Conservation (phyloP, 192 early-diverging fungal genomes). For the Tieghemiomyces parasiticus region DNA sequence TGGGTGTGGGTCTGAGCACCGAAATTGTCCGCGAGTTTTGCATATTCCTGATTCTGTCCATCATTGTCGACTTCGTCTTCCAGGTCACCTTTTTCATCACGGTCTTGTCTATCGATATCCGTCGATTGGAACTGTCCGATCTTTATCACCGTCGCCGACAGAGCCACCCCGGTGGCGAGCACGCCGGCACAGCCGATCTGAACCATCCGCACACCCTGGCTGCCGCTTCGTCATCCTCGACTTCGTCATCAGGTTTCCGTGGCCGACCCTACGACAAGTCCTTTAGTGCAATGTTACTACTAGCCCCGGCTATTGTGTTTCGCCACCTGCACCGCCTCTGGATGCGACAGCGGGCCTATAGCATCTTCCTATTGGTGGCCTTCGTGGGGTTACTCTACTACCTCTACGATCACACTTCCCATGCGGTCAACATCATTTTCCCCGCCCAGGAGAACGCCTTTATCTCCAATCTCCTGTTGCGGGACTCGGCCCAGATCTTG, state of each 20-base stretch:
- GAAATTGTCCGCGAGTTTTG: slow-evolving; percentile 62
- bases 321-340: slow-evolving; percentile 4
- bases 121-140: slow-evolving; percentile 40
- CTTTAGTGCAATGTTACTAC: neutral
- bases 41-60: slow-evolving; percentile 41
- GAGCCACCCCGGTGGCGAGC: too few species aligned
- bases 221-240: too few species aligned
- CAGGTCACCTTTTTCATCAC: slow-evolving; percentile 69
- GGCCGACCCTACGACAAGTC: too few species aligned
- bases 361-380: neutral
- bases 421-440: slow-evolving; percentile 10
- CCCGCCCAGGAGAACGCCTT: slow-evolving; percentile 6
- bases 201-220: too few species aligned
- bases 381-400: slow-evolving; percentile 7
- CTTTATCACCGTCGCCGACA: too few species aligned
- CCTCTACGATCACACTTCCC: slow-evolving; percentile 5
- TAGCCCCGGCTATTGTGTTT: neutral
- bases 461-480: neutral
- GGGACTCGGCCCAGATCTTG: neutral
- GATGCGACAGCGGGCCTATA: slow-evolving; percentile 6
- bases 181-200: too few species aligned
- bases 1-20: slow-evolving; percentile 39
- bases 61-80: slow-evolving; percentile 63
- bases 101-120: slow-evolving; percentile 68
- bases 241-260: too few species aligned